A percentile compares a stretch with the other conserved stretches of the same genome.
Conservation (phyloP, 345 rosid species). For the Lagerstroemia speciosa region DNA sequence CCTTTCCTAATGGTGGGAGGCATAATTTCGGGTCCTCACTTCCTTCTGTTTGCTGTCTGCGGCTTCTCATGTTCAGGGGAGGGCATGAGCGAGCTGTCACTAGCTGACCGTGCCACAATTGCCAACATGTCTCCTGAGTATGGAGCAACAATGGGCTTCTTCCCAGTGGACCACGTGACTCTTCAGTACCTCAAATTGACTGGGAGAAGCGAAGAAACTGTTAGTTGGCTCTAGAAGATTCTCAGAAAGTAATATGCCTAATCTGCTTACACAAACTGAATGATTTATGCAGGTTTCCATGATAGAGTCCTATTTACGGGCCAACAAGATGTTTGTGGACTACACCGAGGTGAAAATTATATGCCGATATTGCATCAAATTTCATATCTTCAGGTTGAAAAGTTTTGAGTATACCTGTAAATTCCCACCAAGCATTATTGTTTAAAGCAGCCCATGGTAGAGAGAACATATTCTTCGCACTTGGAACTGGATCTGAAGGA, state of each 20-base stretch:
- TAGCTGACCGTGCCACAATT: slow-evolving; percentile 96
- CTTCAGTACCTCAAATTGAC: slow-evolving; percentile 79
- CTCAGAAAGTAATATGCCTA: background rate
- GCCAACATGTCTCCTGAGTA: slow-evolving; percentile 98
- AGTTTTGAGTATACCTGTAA: background rate
- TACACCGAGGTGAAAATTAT: slow-evolving; percentile 56
- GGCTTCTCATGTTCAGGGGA: slow-evolving; percentile 38
- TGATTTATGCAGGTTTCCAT: slow-evolving; percentile 43
- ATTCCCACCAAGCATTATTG: slow-evolving; percentile 6
- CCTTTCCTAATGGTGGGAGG: too few species aligned
- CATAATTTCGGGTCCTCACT: background rate
- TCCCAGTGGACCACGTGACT: slow-evolving; percentile 91
- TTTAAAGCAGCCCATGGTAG: slow-evolving; percentile 42
- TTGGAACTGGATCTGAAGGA: slow-evolving; percentile 64
- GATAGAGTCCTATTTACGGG: slow-evolving; percentile 87
- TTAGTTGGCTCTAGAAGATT: slow-evolving; percentile 14
- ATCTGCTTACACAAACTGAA: slow-evolving; percentile 2
- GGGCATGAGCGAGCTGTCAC: slow-evolving; percentile 80
- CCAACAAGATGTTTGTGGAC: slow-evolving; percentile 86
- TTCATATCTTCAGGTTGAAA: background rate
- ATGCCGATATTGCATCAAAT: background rate
- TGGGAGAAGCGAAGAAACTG: slow-evolving; percentile 73
- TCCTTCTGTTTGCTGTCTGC: slow-evolving; percentile 6
- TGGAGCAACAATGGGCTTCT: slow-evolving; percentile 98
- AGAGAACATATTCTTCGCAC: slow-evolving; percentile 57